Evolutionary conservation across 257 asterid species (phyloP), one percentile per base, ranked within the genome.

Genomic region (Vinca minor): DNA sequence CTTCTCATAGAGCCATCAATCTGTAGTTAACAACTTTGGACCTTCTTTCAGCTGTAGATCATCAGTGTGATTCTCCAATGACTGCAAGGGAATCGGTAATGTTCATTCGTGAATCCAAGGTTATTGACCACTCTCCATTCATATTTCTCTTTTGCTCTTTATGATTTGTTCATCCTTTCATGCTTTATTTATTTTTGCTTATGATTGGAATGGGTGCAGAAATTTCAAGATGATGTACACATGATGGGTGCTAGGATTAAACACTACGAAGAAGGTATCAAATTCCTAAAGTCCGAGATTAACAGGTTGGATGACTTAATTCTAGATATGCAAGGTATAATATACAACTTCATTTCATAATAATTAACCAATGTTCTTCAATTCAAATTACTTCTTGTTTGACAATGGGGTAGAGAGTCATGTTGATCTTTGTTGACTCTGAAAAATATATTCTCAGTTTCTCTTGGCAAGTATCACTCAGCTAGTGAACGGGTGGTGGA

Each of bases 251-350:
- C 59, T 42, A 75, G 72, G 65, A 74, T 91, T n/a, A 88, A 86
- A 74, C 95, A 91, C 41, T 76, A 83, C 17, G 95, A 86, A 73
- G 91, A 74, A 41, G 83, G 75, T 75, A 23, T 84, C 78, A 76
- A 23, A 50, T 83, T 73, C 77, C 73, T 91, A 42, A 85, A 66
- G 70, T 57, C 61, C 48, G 76, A 71, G 65, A 73, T 38, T 45
- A 79, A 65, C 77, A 77, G 57, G 31, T 48, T 85, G 73, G 96
- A 83, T 42, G 86, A 74, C 36, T 72, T 82, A 63, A 83, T 86
- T 74, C 72, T 83, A 21, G 92, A 88, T 62, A 35, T 70, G 81
- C 84, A 77, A 78, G 87, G 96, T 87, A 34, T 7, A 34, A 73
- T 34, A 42, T 60, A 35, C 52, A 29, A n/a, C 44, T 31, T 62